Base-by-base conservation (phyloP, 371 early-diverging fungal genomes). In the Zancudomyces culisetae region DNA sequence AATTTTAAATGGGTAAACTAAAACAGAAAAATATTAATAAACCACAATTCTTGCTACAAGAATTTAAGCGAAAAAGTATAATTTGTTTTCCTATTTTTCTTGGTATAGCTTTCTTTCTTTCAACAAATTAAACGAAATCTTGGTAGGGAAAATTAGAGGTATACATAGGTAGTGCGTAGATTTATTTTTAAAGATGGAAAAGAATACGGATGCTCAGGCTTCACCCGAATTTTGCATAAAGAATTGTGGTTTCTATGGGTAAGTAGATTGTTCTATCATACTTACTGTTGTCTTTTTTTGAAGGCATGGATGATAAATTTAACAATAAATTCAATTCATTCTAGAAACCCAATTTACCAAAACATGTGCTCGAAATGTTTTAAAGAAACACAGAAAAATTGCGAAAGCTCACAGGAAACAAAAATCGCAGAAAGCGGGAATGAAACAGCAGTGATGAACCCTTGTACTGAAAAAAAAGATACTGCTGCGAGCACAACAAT, bases 311-410 rank as follows among this genome's bases (percentile, higher is more conserved):
- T 27, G 20, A 4, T 39, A 45, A 45, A 21, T 6, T 12, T 21
- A n/a, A 51, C 27, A 28, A 18, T 42, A 6, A 19, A 20, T 42
- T n/a, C 23, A 26, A n/a, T 40, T 39, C 42, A 43, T 35, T 15
- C 50, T 61, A 71, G 72, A 21, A 74, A 72, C 54, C 72, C 73
- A 19, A 63, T 78, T 45, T 79, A 72, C 60, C 75, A 79, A 58
- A 70, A 79, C 62, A 77, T 84, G 78, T 86, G 87, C 68, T 83
- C 84, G 12, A 77, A 82, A 60, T 86, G 87, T 68, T 84, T 70
- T 67, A 82, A 80, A 60, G 70, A 75, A 49, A 52, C 49, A 53
- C 52, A 68, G 68, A 62, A 57, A 58, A 42, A 61, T 60, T 49
- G 66, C 55, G 49, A 49, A 13, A 27, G 41, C 10, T 19, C 26